Conservation (phyloP, 768 basidiomycete species). For the Tricholoma flavovirens region DNA sequence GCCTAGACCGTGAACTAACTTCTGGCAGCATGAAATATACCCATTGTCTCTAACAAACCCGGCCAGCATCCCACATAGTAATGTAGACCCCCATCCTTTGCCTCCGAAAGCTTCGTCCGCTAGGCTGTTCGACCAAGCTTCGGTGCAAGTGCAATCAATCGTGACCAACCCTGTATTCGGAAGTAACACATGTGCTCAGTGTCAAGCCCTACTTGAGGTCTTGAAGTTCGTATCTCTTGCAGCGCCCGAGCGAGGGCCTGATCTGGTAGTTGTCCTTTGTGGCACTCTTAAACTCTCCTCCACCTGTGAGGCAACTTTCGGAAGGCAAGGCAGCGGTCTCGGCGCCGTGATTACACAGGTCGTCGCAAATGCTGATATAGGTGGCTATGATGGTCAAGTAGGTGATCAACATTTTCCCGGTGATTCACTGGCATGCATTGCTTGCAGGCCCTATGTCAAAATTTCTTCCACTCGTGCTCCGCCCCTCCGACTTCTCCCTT, state of each 20-base stretch:
- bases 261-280: conserved; percentile 55
- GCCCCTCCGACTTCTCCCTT: conserved; percentile 53
- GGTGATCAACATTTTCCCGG: conserved; percentile 5
- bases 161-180: conserved; percentile 47
- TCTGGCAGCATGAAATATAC: conserved; percentile 47
- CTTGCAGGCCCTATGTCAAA: conserved; percentile 49
- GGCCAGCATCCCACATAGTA: conserved; percentile 47
- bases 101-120: conserved; percentile 49
- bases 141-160: conserved; percentile 54
- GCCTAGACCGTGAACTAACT: background rate
- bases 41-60: conserved; percentile 62
- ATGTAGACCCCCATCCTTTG: conserved; percentile 64
- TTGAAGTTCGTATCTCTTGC: conserved; percentile 64
- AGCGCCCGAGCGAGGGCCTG: conserved; percentile 54
- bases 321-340: conserved; percentile 30
- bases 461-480: conserved; percentile 52
- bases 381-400: conserved; percentile 71
- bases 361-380: conserved; percentile 61
- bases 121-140: conserved; percentile 44
- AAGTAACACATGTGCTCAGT: conserved; percentile 49
- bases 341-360: conserved; percentile 70
- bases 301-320: conserved; percentile 45
- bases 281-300: conserved; percentile 48
- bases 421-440: background rate
- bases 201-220: conserved; percentile 54